Percentiles rank a stretch among this genome's conserved stretches.
These are phyloP conservation scores for Psilocybe mexicana DNA, from an alignment of 1,284 basidiomycete species.

Conservation along the genomic window DNA sequence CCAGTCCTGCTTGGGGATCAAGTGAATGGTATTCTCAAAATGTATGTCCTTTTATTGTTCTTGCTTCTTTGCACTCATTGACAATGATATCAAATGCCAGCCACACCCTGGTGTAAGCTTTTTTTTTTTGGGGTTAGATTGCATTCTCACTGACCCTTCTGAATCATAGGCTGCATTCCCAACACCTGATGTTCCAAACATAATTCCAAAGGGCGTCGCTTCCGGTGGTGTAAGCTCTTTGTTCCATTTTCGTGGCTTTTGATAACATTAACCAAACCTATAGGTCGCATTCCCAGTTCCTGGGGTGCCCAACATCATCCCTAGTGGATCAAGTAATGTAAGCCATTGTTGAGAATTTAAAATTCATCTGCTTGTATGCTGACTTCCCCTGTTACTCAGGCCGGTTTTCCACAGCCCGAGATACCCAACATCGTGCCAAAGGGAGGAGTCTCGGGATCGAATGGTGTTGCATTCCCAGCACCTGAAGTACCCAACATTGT, in stretches of 20 bases:
- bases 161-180: background rate
- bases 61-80: background rate
- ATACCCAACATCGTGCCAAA: background rate
- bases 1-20: slow-evolving; percentile 9
- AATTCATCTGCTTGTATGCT: background rate
- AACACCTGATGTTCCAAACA: background rate
- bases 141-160: background rate
- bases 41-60: background rate
- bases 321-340: background rate
- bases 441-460: background rate
- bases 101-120: background rate
- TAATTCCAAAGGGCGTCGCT: background rate
- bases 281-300: slow-evolving; percentile 3
- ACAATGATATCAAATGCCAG: no score
- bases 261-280: background rate
- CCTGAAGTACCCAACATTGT: slow-evolving; percentile 3
- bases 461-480: slow-evolving; percentile 1
- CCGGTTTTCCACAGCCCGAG: background rate
- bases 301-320: background rate
- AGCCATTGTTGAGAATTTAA: no score
- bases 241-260: background rate
- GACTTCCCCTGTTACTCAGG: background rate
- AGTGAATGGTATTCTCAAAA: background rate
- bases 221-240: background rate
- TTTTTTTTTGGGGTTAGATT: background rate